These are phyloP conservation scores for Pestalotiopsis sp. DNA, from an alignment of 2,329 filamentous ascomycete genomes.

Conservation along the genomic window DNA sequence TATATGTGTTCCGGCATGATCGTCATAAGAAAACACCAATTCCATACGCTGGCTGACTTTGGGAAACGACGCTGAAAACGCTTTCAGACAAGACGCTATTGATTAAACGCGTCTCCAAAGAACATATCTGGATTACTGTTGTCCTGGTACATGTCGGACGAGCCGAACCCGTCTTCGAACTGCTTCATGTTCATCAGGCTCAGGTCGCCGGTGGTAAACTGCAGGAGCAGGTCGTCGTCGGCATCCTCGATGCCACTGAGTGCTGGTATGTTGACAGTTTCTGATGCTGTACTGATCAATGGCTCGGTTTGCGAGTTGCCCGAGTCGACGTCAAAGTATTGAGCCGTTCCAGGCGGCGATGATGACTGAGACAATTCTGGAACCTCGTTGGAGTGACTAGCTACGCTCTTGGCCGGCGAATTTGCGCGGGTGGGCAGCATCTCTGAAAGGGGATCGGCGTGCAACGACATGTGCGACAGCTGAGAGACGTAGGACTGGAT, in stretches of 20 bases:
- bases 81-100: slow-evolving; percentile 12
- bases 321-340: slow-evolving; percentile 50
- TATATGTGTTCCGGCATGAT: slow-evolving; percentile 9
- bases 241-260: slow-evolving; percentile 31
- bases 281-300: slow-evolving; percentile 35
- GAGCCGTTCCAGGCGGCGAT: slow-evolving; percentile 46
- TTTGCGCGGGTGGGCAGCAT: slow-evolving; percentile 31
- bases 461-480: slow-evolving; percentile 32
- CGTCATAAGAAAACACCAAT: slow-evolving; percentile 8
- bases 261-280: slow-evolving; percentile 31
- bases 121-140: slow-evolving; percentile 53
- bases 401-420: slow-evolving; percentile 53
- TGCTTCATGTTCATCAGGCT: slow-evolving; percentile 54
- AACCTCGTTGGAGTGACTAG: slow-evolving; percentile 58
- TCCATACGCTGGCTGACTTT: not conserved
- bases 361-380: slow-evolving; percentile 64
- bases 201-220: slow-evolving; percentile 46
- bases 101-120: slow-evolving; percentile 38
- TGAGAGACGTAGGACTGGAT: slow-evolving; percentile 50
- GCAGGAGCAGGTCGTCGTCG: slow-evolving; percentile 50
- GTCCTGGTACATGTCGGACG: slow-evolving; percentile 53
- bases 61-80: slow-evolving; percentile 9
- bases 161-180: slow-evolving; percentile 55
- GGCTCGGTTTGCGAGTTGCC: slow-evolving; percentile 33
- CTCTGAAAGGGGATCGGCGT: slow-evolving; percentile 15